A percentile compares a stretch with the other conserved stretches of the same genome.
These are phyloP conservation scores for Colletotrichum spaethianum DNA, from an alignment of 2,329 filamentous ascomycete species.

Conservation along the genomic window DNA sequence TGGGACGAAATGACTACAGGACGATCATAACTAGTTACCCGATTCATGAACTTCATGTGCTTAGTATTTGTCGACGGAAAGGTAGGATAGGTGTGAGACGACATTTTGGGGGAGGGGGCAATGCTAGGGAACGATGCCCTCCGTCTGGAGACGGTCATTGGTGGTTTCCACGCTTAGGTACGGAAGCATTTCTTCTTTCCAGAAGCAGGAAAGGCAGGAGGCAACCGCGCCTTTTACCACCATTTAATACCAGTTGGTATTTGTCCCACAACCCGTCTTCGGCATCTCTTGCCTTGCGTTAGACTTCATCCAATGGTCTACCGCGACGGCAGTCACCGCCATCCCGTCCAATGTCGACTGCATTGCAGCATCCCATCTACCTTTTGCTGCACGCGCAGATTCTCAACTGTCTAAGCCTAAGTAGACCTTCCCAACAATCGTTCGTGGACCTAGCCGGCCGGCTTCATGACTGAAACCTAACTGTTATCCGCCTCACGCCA, in stretches of 20 bases:
- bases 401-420: background rate
- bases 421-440: slow-evolving; percentile 10
- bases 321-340: slow-evolving; percentile 15
- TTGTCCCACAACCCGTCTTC: background rate
- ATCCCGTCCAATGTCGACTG: slow-evolving; percentile 37
- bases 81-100: too few relatives aligned
- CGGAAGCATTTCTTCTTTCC: slow-evolving; percentile 1
- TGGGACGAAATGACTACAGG: background rate
- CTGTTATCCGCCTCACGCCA: background rate
- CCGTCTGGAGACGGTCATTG: background rate
- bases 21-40: background rate
- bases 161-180: background rate
- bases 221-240: slow-evolving; percentile 4
- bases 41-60: background rate
- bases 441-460: background rate
- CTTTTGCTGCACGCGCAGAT: background rate
- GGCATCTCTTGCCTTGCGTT: slow-evolving; percentile 8
- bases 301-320: slow-evolving; percentile 1
- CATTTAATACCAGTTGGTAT: background rate
- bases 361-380: slow-evolving; percentile 25
- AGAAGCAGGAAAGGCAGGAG: background rate
- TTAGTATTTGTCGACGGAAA: background rate
- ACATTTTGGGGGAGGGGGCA: too few relatives aligned
- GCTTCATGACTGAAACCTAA: slow-evolving; percentile 12
- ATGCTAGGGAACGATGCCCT: background rate